Conservation (phyloP, 805 yeast genomes). For the Wickerhamomyces canadensis region DNA sequence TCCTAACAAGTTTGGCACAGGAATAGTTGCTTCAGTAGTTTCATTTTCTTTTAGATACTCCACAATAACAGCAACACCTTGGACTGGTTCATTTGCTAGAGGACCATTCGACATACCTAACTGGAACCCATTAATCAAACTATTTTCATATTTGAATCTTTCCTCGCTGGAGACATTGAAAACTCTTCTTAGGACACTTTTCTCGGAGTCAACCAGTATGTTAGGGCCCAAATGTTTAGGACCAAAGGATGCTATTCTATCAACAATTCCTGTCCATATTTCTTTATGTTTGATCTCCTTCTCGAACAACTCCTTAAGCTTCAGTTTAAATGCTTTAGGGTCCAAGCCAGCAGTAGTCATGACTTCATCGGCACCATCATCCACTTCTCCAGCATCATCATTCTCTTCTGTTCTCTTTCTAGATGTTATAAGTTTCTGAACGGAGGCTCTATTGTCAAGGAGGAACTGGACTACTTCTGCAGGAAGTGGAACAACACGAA, state of each 20-base stretch:
- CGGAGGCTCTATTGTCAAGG: slow-evolving; percentile 37
- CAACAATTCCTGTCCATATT: slow-evolving; percentile 25
- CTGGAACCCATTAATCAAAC: slow-evolving; percentile 78
- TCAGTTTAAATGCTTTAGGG: slow-evolving; percentile 26
- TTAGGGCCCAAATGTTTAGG: slow-evolving; percentile 76
- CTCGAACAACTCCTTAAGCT: slow-evolving; percentile 28
- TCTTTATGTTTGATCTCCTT: slow-evolving; percentile 22
- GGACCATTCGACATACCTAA: slow-evolving; percentile 84
- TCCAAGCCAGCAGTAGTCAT: slow-evolving; percentile 19
- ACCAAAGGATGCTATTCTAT: slow-evolving; percentile 61
- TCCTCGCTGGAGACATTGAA: slow-evolving; percentile 12
- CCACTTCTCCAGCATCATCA: slow-evolving; percentile 15
- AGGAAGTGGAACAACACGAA: slow-evolving; percentile 52
- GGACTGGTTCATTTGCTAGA: slow-evolving; percentile 77
- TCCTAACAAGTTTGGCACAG: slow-evolving; percentile 52
- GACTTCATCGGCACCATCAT: slow-evolving; percentile 18
- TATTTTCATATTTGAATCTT: slow-evolving; percentile 45
- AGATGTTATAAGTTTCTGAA: slow-evolving; percentile 30
- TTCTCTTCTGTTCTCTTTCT: slow-evolving; percentile 10
- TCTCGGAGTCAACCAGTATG: slow-evolving; percentile 52
- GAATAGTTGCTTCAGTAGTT: slow-evolving; percentile 18
- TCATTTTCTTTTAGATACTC: slow-evolving; percentile 33
- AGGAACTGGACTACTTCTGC: slow-evolving; percentile 43
- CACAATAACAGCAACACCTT: slow-evolving; percentile 61
- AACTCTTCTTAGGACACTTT: slow-evolving; percentile 30